Conservation (phyloP, 1,284 basidiomycete species). For the Ustilago lituana region DNA sequence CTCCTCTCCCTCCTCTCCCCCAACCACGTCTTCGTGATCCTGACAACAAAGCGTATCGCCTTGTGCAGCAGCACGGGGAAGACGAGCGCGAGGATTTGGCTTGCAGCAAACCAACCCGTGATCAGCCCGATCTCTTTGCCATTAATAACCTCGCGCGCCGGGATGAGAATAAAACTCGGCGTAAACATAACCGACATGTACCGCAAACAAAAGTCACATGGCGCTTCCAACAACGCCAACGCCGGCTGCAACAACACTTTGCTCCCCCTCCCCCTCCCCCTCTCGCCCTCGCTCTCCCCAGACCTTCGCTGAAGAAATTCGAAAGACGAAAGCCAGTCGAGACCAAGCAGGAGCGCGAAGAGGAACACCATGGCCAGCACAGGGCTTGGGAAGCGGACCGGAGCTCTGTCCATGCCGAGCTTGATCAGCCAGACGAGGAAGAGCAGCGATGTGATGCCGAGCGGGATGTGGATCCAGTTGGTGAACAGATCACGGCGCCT, state of each 20-base stretch:
- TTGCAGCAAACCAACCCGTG: constrained; percentile 53
- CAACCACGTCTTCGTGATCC: background rate
- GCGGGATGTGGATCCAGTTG: constrained; percentile 57
- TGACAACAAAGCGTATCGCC: constrained; percentile 5
- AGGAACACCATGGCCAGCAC: constrained; percentile 52
- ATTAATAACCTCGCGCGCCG: constrained; percentile 53
- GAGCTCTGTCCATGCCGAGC: constrained; percentile 47
- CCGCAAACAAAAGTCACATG: constrained; percentile 57
- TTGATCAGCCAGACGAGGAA: constrained; percentile 49
- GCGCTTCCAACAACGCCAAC: constrained; percentile 47
- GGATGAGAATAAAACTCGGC: constrained; percentile 58
- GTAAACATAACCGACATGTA: constrained; percentile 64
- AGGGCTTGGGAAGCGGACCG: constrained; percentile 55
- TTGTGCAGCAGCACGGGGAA: constrained; percentile 49
- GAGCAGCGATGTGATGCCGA: constrained; percentile 46
- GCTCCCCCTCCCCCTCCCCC: background rate
- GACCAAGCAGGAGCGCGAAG: constrained; percentile 40
- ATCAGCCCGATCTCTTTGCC: constrained; percentile 56
- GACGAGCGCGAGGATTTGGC: constrained; percentile 47
- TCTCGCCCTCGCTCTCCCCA: background rate
- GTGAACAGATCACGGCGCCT: constrained; percentile 36
- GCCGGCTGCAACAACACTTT: constrained; percentile 18
- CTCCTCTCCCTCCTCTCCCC: background rate
- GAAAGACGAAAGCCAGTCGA: constrained; percentile 47
- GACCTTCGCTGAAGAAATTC: background rate